Evolutionary conservation across 441 rosid species (phyloP), one percentile per base, ranked within the genome.

Genomic region (Biscutella laevigata): DNA sequence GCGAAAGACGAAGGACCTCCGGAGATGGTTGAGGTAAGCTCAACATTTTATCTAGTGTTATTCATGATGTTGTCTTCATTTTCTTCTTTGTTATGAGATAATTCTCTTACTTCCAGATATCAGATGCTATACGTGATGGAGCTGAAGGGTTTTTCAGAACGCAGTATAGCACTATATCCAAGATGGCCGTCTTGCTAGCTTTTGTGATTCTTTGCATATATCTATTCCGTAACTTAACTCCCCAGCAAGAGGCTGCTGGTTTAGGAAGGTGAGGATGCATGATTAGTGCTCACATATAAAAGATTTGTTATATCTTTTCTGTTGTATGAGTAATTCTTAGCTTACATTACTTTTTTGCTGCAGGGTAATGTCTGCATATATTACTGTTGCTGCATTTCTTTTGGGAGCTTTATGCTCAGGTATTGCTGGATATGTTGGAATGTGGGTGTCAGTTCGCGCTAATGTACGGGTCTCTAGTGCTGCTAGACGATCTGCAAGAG

Each of bases 391-490:
- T 58, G 74, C 95, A 71, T 92, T 92, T 77, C 95, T 92, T 52
- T 64, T 92, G 71, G 99, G 99, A 20, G 97, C 99, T 21, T 45
- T 92, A 40, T 92, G 99, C 67, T 92, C 97, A 16, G 99, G 97
- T 71, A 47, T 76, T 55, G 99, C 97, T 1, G 99, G 97, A 54
- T 92, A 92, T 74, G 86, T 92, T 70, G 99, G 99, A 46, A 92
- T 92, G 95, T 92, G 99, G 97, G 97, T 92, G 53, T 92, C 95
- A 9, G 97, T 92, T 45, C 99, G 95, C 64, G 97, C 99, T 64
- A 92, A 92, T 75, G 99, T 86, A 44, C 82, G 97, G 64, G 99
- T 92, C 57, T 79, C 97, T 42, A 86, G 95, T 78, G 95, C 99
- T 28, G 99, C 99, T 49, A 84, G 97, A 68, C 85, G 97, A 62